Percentiles rank a stretch among this genome's conserved stretches.
phyloP scores from a whole-genome alignment of 2,329 filamentous ascomycete genomes.

The Hymenoscyphus scutula region DNA sequence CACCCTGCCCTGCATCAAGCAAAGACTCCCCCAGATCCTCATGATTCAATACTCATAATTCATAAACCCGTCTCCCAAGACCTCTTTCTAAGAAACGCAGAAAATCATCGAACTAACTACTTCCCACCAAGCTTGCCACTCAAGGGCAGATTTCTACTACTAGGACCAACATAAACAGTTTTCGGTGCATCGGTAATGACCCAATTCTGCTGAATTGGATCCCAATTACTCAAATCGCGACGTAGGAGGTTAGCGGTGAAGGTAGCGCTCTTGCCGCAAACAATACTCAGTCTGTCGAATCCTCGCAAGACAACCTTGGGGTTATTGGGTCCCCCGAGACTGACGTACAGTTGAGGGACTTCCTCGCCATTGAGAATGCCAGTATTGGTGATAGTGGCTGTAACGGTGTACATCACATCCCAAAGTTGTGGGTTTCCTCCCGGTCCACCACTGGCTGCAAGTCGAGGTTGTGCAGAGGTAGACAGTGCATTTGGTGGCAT shows the following conservation, averaged over 20 bases:
- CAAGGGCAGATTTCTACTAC: conserved; percentile 34
- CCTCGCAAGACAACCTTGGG: conserved; percentile 66
- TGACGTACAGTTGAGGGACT: conserved; percentile 67
- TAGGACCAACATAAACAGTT: conserved; percentile 36
- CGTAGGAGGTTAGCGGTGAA: conserved; percentile 71
- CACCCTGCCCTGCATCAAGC: background rate
- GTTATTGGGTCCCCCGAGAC: conserved; percentile 75
- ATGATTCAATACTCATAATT: background rate
- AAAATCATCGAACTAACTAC: background rate
- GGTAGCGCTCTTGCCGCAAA: conserved; percentile 62
- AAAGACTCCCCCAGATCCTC: too few relatives aligned
- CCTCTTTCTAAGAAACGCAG: background rate
- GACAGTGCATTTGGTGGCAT: conserved; percentile 46
- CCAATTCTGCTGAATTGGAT: conserved; percentile 79
- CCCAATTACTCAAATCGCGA: conserved; percentile 87
- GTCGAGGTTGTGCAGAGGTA: conserved; percentile 45
- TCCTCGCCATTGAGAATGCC: conserved; percentile 53
- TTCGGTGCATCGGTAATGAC: conserved; percentile 42
- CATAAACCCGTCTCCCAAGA: background rate
- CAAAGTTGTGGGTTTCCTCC: conserved; percentile 55
- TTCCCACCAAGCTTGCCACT: conserved; percentile 22
- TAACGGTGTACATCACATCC: conserved; percentile 54
- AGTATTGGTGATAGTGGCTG: conserved; percentile 54
- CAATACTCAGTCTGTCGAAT: conserved; percentile 75
- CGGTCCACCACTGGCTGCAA: conserved; percentile 49